These are phyloP conservation scores for Thamnidium elegans DNA, from an alignment of 192 early-diverging fungal species.

Conservation along the genomic window DNA sequence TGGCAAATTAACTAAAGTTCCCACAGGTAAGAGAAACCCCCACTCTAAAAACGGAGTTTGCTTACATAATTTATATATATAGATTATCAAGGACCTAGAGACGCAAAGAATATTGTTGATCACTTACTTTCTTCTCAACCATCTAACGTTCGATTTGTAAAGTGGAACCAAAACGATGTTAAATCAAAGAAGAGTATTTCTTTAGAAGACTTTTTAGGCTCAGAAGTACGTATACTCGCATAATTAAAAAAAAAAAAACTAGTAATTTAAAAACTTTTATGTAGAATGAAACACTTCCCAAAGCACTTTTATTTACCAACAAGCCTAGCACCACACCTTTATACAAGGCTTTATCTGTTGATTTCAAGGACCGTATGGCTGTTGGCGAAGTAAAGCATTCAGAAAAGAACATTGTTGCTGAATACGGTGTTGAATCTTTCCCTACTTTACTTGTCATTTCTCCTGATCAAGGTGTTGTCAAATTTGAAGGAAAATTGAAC, in stretches of 20 bases:
- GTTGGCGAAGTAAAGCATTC: conserved; percentile 71
- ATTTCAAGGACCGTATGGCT: conserved; percentile 62
- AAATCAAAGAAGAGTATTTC: conserved; percentile 52
- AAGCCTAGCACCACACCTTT: conserved; percentile 76
- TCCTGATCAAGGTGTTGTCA: conserved; percentile 41
- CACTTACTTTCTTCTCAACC: conserved; percentile 63
- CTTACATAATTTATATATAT: neutral
- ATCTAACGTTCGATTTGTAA: conserved; percentile 46
- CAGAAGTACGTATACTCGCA: conserved; percentile 39
- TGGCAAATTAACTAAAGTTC: conserved; percentile 25
- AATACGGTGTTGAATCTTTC: conserved; percentile 55
- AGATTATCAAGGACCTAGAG: conserved; percentile 75
- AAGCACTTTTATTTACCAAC: conserved; percentile 76
- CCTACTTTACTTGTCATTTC: conserved; percentile 71
- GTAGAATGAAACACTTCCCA: conserved; percentile 54
- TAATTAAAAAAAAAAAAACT: neutral
- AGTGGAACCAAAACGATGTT: conserved; percentile 33
- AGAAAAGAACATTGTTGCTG: conserved; percentile 46
- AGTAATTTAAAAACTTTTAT: neutral
- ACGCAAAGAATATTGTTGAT: conserved; percentile 73
- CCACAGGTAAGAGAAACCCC: conserved; percentile 37
- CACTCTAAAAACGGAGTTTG: no score
- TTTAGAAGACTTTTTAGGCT: conserved; percentile 56
- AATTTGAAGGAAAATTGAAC: conserved; percentile 68
- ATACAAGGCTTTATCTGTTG: conserved; percentile 82